Conservation (phyloP, 805 yeast genomes). For the Dipodascus albidus region DNA sequence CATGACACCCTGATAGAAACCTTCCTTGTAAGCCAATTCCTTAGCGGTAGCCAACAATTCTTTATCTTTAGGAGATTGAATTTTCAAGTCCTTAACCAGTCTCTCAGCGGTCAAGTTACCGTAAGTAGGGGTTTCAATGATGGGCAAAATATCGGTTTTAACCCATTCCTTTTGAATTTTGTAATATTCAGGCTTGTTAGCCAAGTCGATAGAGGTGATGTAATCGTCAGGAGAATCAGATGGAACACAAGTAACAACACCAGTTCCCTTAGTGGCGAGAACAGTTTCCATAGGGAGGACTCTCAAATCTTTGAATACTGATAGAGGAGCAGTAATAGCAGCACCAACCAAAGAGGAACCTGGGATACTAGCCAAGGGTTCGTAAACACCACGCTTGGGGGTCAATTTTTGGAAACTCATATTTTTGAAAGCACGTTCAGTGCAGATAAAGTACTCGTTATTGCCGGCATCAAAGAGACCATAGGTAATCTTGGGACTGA, state of each 20-base stretch:
- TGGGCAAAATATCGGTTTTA: slow-evolving; percentile 54
- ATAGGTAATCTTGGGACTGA: slow-evolving; percentile 85
- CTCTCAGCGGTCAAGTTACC: slow-evolving; percentile 83
- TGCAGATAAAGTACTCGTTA: slow-evolving; percentile 65
- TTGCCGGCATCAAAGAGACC: slow-evolving; percentile 83
- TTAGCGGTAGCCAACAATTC: slow-evolving; percentile 83
- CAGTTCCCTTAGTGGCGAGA: slow-evolving; percentile 91
- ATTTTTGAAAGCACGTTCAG: slow-evolving; percentile 93
- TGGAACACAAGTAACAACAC: slow-evolving; percentile 98
- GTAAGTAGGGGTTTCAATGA: slow-evolving; percentile 70
- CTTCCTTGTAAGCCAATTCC: slow-evolving; percentile 93
- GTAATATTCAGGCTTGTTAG: slow-evolving; percentile 84
- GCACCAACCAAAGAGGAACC: slow-evolving; percentile 81
- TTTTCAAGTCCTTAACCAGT: slow-evolving; percentile 76
- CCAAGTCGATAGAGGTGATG: slow-evolving; percentile 73
- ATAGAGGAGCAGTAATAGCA: slow-evolving; percentile 73
- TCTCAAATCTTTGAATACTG: slow-evolving; percentile 56
- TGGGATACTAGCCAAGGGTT: slow-evolving; percentile 43
- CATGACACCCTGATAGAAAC: slow-evolving; percentile 83
- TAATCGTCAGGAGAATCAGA: slow-evolving; percentile 98
- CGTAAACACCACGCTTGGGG: slow-evolving; percentile 72
- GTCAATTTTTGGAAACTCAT: slow-evolving; percentile 93
- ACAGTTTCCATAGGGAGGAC: slow-evolving; percentile 97
- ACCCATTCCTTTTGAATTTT: slow-evolving; percentile 83
- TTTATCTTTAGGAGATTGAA: slow-evolving; percentile 88